A percentile compares a stretch with the other conserved stretches of the same genome.
These are phyloP conservation scores for Lippia alba DNA, from an alignment of 305 asterid genomes.

Conservation along the genomic window DNA sequence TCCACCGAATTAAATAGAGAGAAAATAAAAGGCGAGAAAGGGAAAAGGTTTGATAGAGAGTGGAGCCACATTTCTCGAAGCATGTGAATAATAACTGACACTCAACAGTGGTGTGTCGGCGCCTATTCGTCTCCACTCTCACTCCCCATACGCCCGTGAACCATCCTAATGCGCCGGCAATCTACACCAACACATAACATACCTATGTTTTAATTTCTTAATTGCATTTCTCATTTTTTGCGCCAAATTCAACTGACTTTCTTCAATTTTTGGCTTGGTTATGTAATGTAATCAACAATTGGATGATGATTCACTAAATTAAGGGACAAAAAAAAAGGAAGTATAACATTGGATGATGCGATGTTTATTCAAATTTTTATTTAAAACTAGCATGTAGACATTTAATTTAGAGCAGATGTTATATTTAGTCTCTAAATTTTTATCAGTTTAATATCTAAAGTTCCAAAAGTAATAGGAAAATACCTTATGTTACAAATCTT, in stretches of 20 bases:
- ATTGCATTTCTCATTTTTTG: neutral
- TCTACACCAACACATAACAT: neutral
- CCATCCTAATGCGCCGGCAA: conserved; percentile 30
- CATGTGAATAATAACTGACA: conserved; percentile 69
- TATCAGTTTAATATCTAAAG: too few relatives aligned
- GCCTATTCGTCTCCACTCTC: conserved; percentile 28
- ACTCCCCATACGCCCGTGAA: conserved; percentile 48
- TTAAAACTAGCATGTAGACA: too few relatives aligned
- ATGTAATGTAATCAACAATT: neutral
- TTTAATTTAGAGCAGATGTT: too few relatives aligned
- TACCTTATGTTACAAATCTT: too few relatives aligned
- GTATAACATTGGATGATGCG: too few relatives aligned
- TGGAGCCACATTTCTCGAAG: conserved; percentile 42
- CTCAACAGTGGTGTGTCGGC: conserved; percentile 52
- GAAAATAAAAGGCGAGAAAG: neutral
- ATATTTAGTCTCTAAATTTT: too few relatives aligned
- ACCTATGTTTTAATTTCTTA: neutral
- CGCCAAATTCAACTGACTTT: conserved; percentile 4
- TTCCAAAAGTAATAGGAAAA: too few relatives aligned
- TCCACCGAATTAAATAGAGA: conserved; percentile 7
- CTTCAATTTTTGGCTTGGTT: neutral
- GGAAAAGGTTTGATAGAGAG: conserved; percentile 22
- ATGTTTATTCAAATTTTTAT: too few relatives aligned
- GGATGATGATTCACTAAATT: neutral
- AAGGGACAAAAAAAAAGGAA: too few relatives aligned